Evolutionary conservation across 768 basidiomycete species (phyloP).

Genomic region (Tylopilus subfusipes): DNA sequence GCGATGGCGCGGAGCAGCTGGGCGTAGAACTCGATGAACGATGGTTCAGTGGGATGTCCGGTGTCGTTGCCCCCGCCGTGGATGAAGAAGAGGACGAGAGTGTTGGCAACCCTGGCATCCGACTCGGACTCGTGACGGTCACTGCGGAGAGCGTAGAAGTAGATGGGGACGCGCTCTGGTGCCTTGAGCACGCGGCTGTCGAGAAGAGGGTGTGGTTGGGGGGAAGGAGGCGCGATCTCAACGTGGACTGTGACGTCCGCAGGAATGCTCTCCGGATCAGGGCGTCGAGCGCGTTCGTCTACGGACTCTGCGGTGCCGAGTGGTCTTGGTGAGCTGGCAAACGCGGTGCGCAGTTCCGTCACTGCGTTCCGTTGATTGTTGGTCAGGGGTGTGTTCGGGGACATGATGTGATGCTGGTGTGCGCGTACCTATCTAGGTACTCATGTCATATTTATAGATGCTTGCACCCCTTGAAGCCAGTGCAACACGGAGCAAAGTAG

Average conservation of each 20-base stretch:
- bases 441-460: too few relatives aligned
- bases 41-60: conserved; percentile 15
- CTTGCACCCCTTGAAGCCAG: too few relatives aligned
- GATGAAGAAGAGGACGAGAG: conserved; percentile 21
- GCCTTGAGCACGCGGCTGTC: neutral
- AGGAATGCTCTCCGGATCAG: neutral
- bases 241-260: conserved; percentile 9
- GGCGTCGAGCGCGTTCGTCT: conserved; percentile 11
- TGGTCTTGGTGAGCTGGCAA: accelerated
- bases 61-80: conserved; percentile 21
- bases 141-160: conserved; percentile 12
- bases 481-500: too few relatives aligned
- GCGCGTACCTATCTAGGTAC: too few relatives aligned
- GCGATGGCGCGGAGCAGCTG: conserved; percentile 12
- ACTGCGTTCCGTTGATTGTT: conserved; percentile 13
- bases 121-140: neutral
- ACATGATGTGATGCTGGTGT: neutral
- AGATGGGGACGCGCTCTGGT: conserved; percentile 22
- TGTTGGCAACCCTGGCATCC: neutral
- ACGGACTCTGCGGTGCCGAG: conserved; percentile 9
- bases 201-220: neutral
- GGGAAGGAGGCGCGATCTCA: conserved; percentile 18
- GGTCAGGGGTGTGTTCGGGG: conserved; percentile 12
- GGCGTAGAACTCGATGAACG: conserved; percentile 3
- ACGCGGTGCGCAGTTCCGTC: neutral